phyloP scores from a whole-genome alignment of 345 rosid genomes.

The Xanthoceras sorbifolium region DNA sequence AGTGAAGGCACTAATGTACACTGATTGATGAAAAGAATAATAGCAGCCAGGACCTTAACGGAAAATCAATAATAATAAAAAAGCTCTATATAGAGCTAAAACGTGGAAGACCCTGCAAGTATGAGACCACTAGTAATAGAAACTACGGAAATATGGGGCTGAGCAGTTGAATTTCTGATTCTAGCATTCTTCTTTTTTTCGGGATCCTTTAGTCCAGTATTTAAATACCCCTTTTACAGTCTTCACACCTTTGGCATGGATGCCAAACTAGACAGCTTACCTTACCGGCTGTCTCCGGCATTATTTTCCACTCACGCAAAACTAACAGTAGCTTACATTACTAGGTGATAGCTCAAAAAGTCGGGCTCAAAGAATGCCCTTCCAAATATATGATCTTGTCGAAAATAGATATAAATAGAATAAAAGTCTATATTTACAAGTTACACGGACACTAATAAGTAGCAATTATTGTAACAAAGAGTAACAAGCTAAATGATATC shows the following conservation, averaged over 20 bases:
- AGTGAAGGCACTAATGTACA: background rate
- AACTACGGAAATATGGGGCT: background rate
- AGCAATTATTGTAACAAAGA: background rate
- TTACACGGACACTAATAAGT: background rate
- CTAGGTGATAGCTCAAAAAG: background rate
- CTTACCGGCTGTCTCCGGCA: background rate
- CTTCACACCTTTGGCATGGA: background rate
- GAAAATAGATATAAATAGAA: too few relatives aligned
- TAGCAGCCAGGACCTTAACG: background rate
- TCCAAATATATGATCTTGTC: background rate
- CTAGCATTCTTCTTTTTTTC: background rate
- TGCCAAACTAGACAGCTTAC: background rate
- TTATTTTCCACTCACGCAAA: background rate
- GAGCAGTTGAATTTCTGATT: background rate
- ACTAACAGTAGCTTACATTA: background rate
- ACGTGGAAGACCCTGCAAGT: background rate
- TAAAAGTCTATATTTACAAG: background rate
- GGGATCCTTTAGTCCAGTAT: background rate
- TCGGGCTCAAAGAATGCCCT: background rate
- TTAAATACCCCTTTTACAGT: background rate
- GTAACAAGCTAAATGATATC: background rate
- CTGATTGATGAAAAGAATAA: background rate
- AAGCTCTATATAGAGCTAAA: background rate
- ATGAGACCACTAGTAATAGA: background rate
- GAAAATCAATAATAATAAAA: background rate